These are phyloP conservation scores for Ramaria sp. DNA, from an alignment of 768 basidiomycete genomes.

Conservation along the genomic window DNA sequence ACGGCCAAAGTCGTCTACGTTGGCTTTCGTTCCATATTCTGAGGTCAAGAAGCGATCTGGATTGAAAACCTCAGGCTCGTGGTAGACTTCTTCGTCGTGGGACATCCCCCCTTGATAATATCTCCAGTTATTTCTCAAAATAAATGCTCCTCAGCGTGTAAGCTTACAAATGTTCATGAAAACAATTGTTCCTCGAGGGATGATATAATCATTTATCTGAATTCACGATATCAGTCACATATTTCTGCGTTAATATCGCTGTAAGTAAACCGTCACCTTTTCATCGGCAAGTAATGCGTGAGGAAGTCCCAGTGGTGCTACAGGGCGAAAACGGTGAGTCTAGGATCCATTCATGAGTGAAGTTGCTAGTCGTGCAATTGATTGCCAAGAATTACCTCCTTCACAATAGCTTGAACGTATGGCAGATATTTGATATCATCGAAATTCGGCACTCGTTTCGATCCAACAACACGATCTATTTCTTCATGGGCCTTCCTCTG, in stretches of 20 bases:
- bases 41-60: slow-evolving; percentile 15
- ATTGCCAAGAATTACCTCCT: slow-evolving; percentile 14
- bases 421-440: slow-evolving; percentile 21
- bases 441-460: slow-evolving; percentile 14
- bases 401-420: slow-evolving; percentile 23
- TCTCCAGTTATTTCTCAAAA: not conserved
- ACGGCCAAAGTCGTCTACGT: not conserved
- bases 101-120: not conserved
- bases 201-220: not conserved
- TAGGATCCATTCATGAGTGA: not conserved
- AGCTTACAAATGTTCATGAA: not conserved
- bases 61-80: slow-evolving; percentile 14
- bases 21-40: not conserved
- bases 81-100: not conserved
- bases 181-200: not conserved
- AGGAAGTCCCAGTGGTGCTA: not conserved
- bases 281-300: not conserved
- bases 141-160: not conserved
- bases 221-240: not conserved
- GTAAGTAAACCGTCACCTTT: not conserved
- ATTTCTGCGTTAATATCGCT: not conserved
- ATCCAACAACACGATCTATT: slow-evolving; percentile 16
- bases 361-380: not conserved
- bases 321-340: not conserved
- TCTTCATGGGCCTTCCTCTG: slow-evolving; percentile 19